A percentile compares a stretch with the other conserved stretches of the same genome.
phyloP scores from a whole-genome alignment of 164 flowering plant genomes.

The Magnolia changhungtana region DNA sequence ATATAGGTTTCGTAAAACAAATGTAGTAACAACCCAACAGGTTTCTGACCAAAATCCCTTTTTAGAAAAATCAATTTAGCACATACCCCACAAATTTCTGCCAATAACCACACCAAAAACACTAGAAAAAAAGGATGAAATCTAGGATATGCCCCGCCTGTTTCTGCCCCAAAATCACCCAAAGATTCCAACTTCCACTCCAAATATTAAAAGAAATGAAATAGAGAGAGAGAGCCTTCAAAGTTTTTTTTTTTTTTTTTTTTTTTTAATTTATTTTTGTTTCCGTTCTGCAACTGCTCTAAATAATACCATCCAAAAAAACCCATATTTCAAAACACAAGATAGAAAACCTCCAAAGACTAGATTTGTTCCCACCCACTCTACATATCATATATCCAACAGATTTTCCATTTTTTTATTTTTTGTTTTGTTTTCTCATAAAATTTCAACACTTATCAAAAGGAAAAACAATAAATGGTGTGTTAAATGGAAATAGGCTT shows the following conservation, averaged over 20 bases:
- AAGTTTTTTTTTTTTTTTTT: background rate
- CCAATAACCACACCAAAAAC: background rate
- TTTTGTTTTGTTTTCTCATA: no score
- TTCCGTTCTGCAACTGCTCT: background rate
- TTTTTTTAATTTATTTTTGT: background rate
- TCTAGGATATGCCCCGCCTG: background rate
- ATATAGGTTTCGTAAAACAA: no score
- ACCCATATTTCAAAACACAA: background rate
- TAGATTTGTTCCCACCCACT: background rate
- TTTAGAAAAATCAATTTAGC: background rate
- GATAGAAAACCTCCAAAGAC: background rate
- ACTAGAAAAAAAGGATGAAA: background rate
- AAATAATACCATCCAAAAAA: background rate
- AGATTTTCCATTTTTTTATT: no score
- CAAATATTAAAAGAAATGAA: conserved; percentile 11
- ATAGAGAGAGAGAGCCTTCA: background rate
- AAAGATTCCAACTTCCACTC: conserved; percentile 25
- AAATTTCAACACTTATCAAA: no score
- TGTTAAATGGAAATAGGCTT: no score
- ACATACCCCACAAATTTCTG: background rate
- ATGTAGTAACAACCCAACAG: background rate
- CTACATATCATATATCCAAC: background rate
- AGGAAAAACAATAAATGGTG: no score
- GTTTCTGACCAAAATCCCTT: background rate
- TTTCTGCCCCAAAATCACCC: conserved; percentile 9